Conservation (phyloP, 176 grass and related monocot species). For the Ensete ventricosum region DNA sequence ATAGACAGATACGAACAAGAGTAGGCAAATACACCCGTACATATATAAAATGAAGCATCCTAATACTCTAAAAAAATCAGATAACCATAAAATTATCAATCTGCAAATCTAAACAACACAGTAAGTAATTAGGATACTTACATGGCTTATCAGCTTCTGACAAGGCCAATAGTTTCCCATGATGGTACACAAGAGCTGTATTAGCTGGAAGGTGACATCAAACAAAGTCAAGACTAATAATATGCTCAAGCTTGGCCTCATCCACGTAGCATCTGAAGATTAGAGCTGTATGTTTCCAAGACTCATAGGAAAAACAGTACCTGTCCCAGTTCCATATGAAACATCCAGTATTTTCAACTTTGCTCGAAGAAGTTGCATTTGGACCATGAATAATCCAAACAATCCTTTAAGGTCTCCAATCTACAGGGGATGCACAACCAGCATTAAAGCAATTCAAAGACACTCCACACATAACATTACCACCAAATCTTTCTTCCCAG, state of each 20-base stretch:
- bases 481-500: too few relatives aligned
- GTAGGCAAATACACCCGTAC: background rate
- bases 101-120: slow-evolving; percentile 8
- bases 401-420: slow-evolving; percentile 89
- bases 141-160: slow-evolving; percentile 90
- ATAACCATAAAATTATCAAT: slow-evolving; percentile 61
- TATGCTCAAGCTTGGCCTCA: background rate
- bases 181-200: slow-evolving; percentile 88
- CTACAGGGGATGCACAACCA: slow-evolving; percentile 31
- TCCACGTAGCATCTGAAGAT: too few relatives aligned
- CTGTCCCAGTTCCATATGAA: slow-evolving; percentile 79
- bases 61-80: background rate
- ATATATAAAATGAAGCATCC: background rate
- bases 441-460: background rate
- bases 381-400: slow-evolving; percentile 93
- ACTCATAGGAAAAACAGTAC: slow-evolving; percentile 31
- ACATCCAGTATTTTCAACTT: slow-evolving; percentile 74
- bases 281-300: background rate
- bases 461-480: background rate
- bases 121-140: slow-evolving; percentile 36
- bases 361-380: slow-evolving; percentile 70
- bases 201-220: slow-evolving; percentile 39
- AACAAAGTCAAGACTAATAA: background rate
- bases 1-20: background rate
- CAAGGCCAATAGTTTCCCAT: slow-evolving; percentile 88